Base-by-base conservation (phyloP, 2,329 filamentous ascomycete species). In the Akanthomyces muscarius region DNA sequence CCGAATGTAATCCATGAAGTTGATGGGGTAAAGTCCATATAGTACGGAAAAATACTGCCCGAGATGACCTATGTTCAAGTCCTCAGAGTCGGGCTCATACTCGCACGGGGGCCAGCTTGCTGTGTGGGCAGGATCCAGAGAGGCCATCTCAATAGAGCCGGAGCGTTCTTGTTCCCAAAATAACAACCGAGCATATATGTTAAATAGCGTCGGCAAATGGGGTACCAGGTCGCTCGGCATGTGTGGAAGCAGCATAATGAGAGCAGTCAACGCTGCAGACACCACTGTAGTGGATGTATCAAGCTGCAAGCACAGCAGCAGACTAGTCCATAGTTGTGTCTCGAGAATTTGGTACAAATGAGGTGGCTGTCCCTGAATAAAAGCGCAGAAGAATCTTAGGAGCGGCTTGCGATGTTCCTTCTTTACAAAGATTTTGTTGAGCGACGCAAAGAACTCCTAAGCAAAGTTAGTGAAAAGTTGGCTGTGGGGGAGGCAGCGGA, bases 1-100 rank as follows among this genome's bases (percentile, higher is more conserved):
- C 63, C 90, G 85, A 65, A 95, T 89, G 71, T 94, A 95, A 73
- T 89, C 89, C 85, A 92, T 89, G 68, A 95, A 92, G 72, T 94
- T 94, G 70, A 94, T 85, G 1, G 91, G 91, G 66, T 94, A 95
- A 5, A 95, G 77, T 0, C 91, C 91, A 68, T 95, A 95, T 0
- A 95, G 80, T 30, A 92, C 88, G 3, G 90, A 93, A 69, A 92
- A 95, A 73, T 91, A 93, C 68, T 88, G 85, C 60, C 87, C 76
- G 1, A 94, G 80, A 64, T 91, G 87, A 5, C 87, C 85, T 2
- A 91, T 84, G 3, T 82, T 78, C 6, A 82, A 80, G 48, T 86
- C 85, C 60, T 89, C 84, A 13, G 81, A 78, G 41, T 88, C 86
- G n/a, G 86, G 79, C 6, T 86, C 81, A 65, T 85, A 86, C 7